Base-by-base conservation (phyloP, 192 early-diverging fungal species). In the Rhizophagus prolifer region DNA sequence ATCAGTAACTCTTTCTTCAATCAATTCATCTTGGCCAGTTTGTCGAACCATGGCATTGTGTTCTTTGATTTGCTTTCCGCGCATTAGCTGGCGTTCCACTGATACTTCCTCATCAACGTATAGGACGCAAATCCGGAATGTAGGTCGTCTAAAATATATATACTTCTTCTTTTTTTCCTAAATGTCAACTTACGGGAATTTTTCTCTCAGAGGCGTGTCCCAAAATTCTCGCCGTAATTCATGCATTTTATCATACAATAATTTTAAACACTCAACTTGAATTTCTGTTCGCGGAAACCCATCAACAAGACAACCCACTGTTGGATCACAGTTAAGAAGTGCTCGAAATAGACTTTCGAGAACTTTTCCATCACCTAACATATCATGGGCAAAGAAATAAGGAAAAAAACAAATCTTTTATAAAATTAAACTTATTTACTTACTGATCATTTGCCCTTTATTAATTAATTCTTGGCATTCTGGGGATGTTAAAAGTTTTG, bases 21-120 rank as follows among this genome's bases (percentile, higher is more conserved):
- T 85, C 38, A 86, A 66, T 23, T 84, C 84, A 23, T 86, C 87
- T 58, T 88, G 85, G 1, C 86, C 86, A 13, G 86, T 85, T 21
- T 82, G 83, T 36, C 80, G 60, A 2, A 88, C 86, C 44, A 83
- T 80, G 3, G 79, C 69, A 58, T 88, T 88, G 58, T 88, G 84
- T 12, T 88, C 86, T 58, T 82, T 78, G 64, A 87, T 87, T 58
- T 82, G 77, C 41, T 68, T 70, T 8, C 87, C 87, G 21, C 87
- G 69, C 46, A 81, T 74, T 34, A 88, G 65, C 34, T 88, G 87
- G n/a, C 87, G 79, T 19, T 72, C 80, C 9, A 88, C 82, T 19
- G 86, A 87, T 31, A 88, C 85, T 26, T 88, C 87, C 61, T 88
- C 87, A 68, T 88, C 87, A 0, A 88, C 87, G 78, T 88, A 88